Evolutionary conservation across 805 yeast species (phyloP), one percentile per base, ranked within the genome.

Genomic region (Tetrapisispora iriomotensis): DNA sequence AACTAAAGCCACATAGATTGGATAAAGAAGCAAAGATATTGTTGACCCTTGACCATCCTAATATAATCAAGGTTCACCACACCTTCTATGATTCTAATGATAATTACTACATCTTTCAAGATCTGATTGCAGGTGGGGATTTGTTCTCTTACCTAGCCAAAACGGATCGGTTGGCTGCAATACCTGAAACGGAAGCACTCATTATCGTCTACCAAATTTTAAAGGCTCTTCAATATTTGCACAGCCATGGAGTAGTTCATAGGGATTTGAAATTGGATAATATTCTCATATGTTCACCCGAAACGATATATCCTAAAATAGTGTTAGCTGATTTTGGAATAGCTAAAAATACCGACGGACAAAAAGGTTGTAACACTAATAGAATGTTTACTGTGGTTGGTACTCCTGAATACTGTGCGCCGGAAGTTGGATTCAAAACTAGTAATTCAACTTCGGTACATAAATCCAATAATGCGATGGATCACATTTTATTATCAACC

Each of bases 361-460:
- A 58, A 13, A 42, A 49, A 7, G 37, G 51, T 0, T 17, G 35
- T 10, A 52, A 60, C 2, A 57, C 43, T 21, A 50, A 62, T 41
- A 56, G 76, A 39, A 67, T 72, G 65, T 65, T 62, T 29, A 70
- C 79, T 0, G 63, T 72, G 0, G 78, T 72, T 1, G 80, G 80
- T 2, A 79, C 86, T 0, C 77, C 80, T 0, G 86, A 79, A 51
- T 79, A 79, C 49, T 70, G 78, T 41, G 86, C 87, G 1, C 87
- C 87, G 0, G 86, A 79, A 48, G 75, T 79, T 9, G 75, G 79
- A 1, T 64, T 74, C 38, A 65, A 58, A 33, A 52, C 54, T 8
- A 54, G 58, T 23, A 48, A 14, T n/a, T n/a, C n/a, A n/a, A n/a
- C n/a, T n/a, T n/a, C n/a, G n/a, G n/a, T n/a, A n/a, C n/a, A n/a